Percentiles rank a stretch among this genome's conserved stretches.
These are phyloP conservation scores for Setaria viridis DNA, from an alignment of 202 grass and related monocot species.

Conservation along the genomic window DNA sequence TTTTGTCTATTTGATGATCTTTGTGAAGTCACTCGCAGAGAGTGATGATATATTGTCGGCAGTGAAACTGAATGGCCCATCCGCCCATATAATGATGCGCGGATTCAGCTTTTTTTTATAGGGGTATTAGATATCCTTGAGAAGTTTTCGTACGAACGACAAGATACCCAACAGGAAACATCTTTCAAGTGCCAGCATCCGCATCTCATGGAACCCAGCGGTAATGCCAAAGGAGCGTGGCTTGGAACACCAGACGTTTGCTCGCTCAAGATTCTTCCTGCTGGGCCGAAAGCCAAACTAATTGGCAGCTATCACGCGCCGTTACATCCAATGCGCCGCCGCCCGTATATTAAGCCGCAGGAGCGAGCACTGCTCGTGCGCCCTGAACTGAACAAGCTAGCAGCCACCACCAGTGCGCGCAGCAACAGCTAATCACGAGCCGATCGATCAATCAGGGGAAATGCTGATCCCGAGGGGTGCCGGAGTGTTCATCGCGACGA, in stretches of 20 bases:
- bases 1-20: no score
- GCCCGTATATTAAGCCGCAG: no score
- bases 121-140: background rate
- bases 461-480: no score
- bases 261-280: background rate
- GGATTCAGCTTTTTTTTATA: background rate
- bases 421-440: no score
- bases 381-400: no score
- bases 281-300: no score
- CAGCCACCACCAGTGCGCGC: no score
- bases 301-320: no score
- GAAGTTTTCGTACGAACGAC: background rate
- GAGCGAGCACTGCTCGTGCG: no score
- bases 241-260: background rate
- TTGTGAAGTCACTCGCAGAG: background rate
- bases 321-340: no score
- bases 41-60: background rate
- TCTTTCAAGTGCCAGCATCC: background rate
- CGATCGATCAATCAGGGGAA: no score
- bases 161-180: background rate
- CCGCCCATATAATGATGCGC: background rate
- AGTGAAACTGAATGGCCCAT: background rate
- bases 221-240: background rate
- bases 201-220: background rate
- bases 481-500: no score